Percentiles rank a stretch among this genome's conserved stretches.
Conservation (phyloP, 495 filamentous ascomycete species). For the Trichoderma orchidacearum region DNA sequence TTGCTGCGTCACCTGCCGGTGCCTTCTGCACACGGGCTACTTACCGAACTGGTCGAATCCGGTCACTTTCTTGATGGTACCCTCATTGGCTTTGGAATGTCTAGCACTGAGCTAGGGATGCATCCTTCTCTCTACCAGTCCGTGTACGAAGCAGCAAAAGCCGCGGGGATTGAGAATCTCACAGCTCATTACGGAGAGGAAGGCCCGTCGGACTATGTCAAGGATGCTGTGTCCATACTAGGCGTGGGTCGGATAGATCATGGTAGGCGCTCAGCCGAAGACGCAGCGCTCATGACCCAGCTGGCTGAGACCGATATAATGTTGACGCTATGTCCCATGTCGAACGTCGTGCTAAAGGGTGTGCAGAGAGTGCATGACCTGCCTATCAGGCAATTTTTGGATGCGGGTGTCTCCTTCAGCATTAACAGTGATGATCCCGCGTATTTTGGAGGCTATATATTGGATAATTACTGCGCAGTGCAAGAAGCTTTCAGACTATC, state of each 20-base stretch:
- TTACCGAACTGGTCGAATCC: constrained; percentile 31
- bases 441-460: constrained; percentile 68
- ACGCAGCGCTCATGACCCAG: constrained; percentile 40
- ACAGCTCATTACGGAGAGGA: constrained; percentile 71
- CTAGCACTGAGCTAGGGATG: constrained; percentile 48
- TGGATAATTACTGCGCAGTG: constrained; percentile 64
- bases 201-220: constrained; percentile 52
- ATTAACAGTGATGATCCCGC: constrained; percentile 70
- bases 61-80: constrained; percentile 35
- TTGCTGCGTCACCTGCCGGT: constrained; percentile 57
- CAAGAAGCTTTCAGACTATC: constrained; percentile 54
- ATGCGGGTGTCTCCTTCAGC: constrained; percentile 50
- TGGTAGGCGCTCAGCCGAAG: constrained; percentile 47
- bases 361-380: constrained; percentile 41
- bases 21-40: constrained; percentile 32
- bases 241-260: constrained; percentile 55
- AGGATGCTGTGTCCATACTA: constrained; percentile 44
- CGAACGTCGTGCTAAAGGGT: constrained; percentile 53
- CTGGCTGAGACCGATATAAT: constrained; percentile 42
- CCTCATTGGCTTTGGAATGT: constrained; percentile 52
- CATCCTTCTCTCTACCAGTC: constrained; percentile 51
- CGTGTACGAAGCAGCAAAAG: constrained; percentile 39
- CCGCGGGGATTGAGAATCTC: constrained; percentile 31
- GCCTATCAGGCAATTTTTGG: constrained; percentile 51
- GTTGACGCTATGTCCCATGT: constrained; percentile 59